Evolutionary conservation across 257 asterid species (phyloP).

Genomic region (Osmanthus fragrans): DNA sequence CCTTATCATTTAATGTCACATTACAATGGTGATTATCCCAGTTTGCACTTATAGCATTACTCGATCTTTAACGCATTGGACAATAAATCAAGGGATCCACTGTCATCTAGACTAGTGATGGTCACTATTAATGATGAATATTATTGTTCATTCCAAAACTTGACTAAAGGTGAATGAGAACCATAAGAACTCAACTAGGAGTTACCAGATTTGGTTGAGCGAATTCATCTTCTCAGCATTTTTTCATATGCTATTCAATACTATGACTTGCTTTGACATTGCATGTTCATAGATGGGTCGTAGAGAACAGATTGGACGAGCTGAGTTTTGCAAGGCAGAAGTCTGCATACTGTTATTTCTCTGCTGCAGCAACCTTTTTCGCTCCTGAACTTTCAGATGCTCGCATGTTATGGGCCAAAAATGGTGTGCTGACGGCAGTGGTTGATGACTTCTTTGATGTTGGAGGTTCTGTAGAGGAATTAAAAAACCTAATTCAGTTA

Average conservation of each 20-base stretch:
- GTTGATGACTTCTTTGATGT: slow-evolving; percentile 90
- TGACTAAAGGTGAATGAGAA: background rate
- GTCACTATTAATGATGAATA: too few species aligned
- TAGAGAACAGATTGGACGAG: slow-evolving; percentile 67
- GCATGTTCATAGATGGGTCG: slow-evolving; percentile 63
- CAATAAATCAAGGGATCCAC: too few species aligned
- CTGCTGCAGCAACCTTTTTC: slow-evolving; percentile 75
- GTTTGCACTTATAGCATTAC: too few species aligned
- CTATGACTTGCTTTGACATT: background rate
- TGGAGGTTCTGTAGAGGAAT: slow-evolving; percentile 82
- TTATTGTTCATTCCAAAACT: too few species aligned
- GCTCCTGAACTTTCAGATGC: slow-evolving; percentile 78
- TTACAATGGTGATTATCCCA: too few species aligned
- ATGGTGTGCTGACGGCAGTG: slow-evolving; percentile 76
- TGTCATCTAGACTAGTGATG: too few species aligned
- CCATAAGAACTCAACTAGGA: background rate
- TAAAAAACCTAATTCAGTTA: slow-evolving; percentile 61
- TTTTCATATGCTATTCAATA: background rate
- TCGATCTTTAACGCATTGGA: too few species aligned
- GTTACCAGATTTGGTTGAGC: background rate
- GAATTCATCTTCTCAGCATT: background rate
- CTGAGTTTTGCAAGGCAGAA: slow-evolving; percentile 84
- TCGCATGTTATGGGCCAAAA: slow-evolving; percentile 94
- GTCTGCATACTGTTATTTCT: slow-evolving; percentile 83
- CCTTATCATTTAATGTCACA: too few species aligned